Evolutionary conservation across 2,329 filamentous ascomycete genomes (phyloP), one percentile per base, ranked within the genome.

Genomic region (Xenoacremonium recifei): DNA sequence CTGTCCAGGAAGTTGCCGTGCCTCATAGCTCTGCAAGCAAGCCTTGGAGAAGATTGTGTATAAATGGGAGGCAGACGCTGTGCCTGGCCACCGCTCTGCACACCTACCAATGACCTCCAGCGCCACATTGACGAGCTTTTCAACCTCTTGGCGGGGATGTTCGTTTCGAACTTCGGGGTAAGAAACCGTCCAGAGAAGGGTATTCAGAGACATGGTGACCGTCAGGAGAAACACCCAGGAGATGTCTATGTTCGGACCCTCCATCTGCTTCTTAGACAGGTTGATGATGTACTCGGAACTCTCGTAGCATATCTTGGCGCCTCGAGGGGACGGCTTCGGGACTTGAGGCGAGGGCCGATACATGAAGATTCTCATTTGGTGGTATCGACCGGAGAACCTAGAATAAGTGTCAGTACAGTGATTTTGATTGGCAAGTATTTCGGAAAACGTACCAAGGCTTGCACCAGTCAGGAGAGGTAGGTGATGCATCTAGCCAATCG

Each of bases 201-300:
- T 91, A 60, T 96, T 96, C 43, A 97, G 77, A 4, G 88, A 84
- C 82, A 95, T 93, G 69, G 95, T 96, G 30, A 97, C 77, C 16
- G 86, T 84, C 44, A 96, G 78, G 1, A 95, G 81, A 59, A 96
- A 96, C 32, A 96, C 85, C 92, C 92, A 97, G 1, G 91, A 96
- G 46, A 96, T 75, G 59, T 96, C 92, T 10, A 82, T 83, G 12
- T 79, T 34, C n/a, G 16, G 77, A 13, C 78, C 82, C 51, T 85
- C 79, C 59, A 96, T 85, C 63, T 96, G 90, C 56, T 86, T 83
- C 59, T 81, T 82, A 33, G 90, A 85, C 61, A 92, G 81, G 51
- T 84, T 77, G 55, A 96, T 88, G 59, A 96, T 91, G 64, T 82
- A 88, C 10, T 84, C 76, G 35, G 89, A 84, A 30, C 89, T 90